Evolutionary conservation across 2,329 filamentous ascomycete species (phyloP).

Genomic region (Diplodia mutila): DNA sequence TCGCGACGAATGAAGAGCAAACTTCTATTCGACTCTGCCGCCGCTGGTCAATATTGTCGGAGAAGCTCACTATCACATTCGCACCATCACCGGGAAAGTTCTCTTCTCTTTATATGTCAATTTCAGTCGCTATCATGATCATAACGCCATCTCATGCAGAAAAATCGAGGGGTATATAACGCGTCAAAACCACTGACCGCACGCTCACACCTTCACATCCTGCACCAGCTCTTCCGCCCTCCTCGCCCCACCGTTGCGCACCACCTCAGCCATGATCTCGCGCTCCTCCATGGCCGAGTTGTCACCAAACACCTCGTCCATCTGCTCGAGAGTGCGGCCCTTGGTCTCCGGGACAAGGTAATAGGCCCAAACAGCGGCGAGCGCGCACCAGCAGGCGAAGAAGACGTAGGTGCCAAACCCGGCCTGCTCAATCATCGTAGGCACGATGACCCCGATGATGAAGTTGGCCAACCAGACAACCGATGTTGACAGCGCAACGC

Average conservation of each 20-base stretch:
- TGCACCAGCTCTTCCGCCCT: slow-evolving; percentile 9
- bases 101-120: background rate
- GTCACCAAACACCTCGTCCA: slow-evolving; percentile 45
- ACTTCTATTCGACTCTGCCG: too few relatives aligned
- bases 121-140: background rate
- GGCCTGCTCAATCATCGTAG: slow-evolving; percentile 63
- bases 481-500: slow-evolving; percentile 64
- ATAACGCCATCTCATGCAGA: background rate
- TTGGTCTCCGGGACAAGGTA: slow-evolving; percentile 43
- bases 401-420: slow-evolving; percentile 50
- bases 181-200: background rate
- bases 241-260: slow-evolving; percentile 4
- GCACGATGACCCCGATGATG: slow-evolving; percentile 66
- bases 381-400: slow-evolving; percentile 42
- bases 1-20: too few relatives aligned
- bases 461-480: slow-evolving; percentile 69
- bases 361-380: slow-evolving; percentile 41
- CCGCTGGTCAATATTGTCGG: background rate
- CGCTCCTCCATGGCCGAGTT: slow-evolving; percentile 37
- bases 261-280: slow-evolving; percentile 27
- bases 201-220: slow-evolving; percentile 15
- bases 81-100: background rate
- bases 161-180: background rate
- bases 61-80: background rate
- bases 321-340: slow-evolving; percentile 41